phyloP scores from a whole-genome alignment of 2,329 filamentous ascomycete species.

The Rhexocercosporidium sp. region DNA sequence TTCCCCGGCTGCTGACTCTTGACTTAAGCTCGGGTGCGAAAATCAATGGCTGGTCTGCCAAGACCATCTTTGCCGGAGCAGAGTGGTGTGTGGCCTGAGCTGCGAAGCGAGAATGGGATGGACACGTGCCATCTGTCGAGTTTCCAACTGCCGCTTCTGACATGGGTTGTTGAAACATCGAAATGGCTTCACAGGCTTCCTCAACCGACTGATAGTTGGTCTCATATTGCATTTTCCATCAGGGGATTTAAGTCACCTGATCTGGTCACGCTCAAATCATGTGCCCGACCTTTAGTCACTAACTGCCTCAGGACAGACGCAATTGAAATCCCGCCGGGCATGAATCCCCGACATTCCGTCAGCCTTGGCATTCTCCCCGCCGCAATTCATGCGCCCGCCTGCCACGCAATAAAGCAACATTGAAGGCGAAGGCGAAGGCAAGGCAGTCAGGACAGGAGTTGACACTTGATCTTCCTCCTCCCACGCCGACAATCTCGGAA shows the following conservation, averaged over 20 bases:
- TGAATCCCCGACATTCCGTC: not conserved
- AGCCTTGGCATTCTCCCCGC: constrained; percentile 9
- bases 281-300: not conserved
- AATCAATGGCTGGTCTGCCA: not conserved
- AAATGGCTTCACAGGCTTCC: no score
- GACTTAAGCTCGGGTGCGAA: constrained; percentile 3
- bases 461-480: not conserved
- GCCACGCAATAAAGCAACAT: constrained; percentile 17
- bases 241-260: no score
- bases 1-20: not conserved
- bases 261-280: not conserved
- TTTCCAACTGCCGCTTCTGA: not conserved
- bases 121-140: not conserved
- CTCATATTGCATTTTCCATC: not conserved
- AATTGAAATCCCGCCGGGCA: not conserved
- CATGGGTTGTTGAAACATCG: not conserved
- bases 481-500: not conserved
- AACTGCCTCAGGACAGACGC: not conserved
- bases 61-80: not conserved
- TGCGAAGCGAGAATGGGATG: not conserved
- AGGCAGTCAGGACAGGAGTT: not conserved
- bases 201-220: not conserved
- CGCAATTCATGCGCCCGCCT: constrained; percentile 11
- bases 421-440: not conserved
- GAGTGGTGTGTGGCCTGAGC: constrained; percentile 1